Evolutionary conservation across 495 filamentous ascomycete species (phyloP), one percentile per base, ranked within the genome.

Genomic region (Cercophora samala): DNA sequence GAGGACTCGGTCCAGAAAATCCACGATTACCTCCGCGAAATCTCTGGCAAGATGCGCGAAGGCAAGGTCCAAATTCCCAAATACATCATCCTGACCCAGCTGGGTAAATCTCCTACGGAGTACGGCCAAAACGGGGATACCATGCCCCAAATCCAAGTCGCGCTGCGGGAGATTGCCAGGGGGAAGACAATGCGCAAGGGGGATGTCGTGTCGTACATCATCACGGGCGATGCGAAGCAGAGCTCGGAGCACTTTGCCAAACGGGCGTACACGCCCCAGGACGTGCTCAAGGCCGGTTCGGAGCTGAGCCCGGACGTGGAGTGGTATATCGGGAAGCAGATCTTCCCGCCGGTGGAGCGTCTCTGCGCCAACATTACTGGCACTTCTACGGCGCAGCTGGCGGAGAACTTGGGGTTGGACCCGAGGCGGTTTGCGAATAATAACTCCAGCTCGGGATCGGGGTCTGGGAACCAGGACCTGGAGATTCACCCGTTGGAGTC

Each of bases 71-170:
- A 91, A 0, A 77, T 85, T 18, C 86, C 87, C 59, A 96, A 97
- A 83, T 98, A 97, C 79, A 94, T 93, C 69, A 98, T 99, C 75
- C 96, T 90, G 77, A 98, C 95, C 18, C 96, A 97, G 84, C 89
- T 99, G 63, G 95, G 94, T 70, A 99, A 99, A 77, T 82, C 89
- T 32, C 95, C 95, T 5, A 89, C 90, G 60, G 92, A 97, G 65
- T 99, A 99, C 71, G 93, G 94, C 17, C 96, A 96, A 74, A 96
- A 97, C 75, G 88, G 88, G 23, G 89, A 93, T 74, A 89, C 86
- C 64, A 98, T 99, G 95, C 95, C 95, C n/a, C 93, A 96, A 64
- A 93, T 96, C 37, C 95, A 98, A 73, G 95, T 99, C 26, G 95
- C 95, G 1, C 84, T 97, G 17, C 87, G 91, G 23, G 92, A 95